phyloP scores from a whole-genome alignment of 768 basidiomycete species.

The Termitomyces titanicus region DNA sequence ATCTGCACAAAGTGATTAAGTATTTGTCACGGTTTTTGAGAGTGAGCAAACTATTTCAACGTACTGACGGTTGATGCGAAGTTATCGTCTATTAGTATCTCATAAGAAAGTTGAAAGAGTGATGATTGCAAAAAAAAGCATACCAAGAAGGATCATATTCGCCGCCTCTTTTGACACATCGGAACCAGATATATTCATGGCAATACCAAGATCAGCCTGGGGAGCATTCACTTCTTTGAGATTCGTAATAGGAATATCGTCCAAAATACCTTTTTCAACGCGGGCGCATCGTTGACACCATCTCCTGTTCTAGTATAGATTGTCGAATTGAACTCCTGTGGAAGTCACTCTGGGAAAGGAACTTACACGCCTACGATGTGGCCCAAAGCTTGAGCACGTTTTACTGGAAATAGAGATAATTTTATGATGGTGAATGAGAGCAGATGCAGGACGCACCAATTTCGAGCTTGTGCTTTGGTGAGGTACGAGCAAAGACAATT shows the following conservation, averaged over 20 bases:
- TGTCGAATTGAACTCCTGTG: background rate
- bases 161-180: conserved; percentile 75
- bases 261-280: conserved; percentile 50
- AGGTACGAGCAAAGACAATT: conserved; percentile 70
- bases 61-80: conserved; percentile 69
- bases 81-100: conserved; percentile 50
- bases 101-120: background rate
- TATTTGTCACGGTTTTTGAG: background rate
- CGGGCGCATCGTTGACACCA: conserved; percentile 71
- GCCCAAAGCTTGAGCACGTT: conserved; percentile 66
- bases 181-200: conserved; percentile 73
- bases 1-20: conserved; percentile 31
- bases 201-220: conserved; percentile 66
- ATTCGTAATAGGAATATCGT: background rate
- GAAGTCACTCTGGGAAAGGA: background rate
- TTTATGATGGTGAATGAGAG: background rate
- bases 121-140: conserved; percentile 1
- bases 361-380: conserved; percentile 71
- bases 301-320: conserved; percentile 56
- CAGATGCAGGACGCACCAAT: conserved; percentile 42
- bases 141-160: conserved; percentile 69
- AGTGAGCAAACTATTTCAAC: conserved; percentile 20
- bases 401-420: conserved; percentile 36
- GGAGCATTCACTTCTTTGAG: background rate
- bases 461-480: conserved; percentile 70